Base-by-base conservation (phyloP, 345 rosid genomes). In the Lepidium aucheri region DNA sequence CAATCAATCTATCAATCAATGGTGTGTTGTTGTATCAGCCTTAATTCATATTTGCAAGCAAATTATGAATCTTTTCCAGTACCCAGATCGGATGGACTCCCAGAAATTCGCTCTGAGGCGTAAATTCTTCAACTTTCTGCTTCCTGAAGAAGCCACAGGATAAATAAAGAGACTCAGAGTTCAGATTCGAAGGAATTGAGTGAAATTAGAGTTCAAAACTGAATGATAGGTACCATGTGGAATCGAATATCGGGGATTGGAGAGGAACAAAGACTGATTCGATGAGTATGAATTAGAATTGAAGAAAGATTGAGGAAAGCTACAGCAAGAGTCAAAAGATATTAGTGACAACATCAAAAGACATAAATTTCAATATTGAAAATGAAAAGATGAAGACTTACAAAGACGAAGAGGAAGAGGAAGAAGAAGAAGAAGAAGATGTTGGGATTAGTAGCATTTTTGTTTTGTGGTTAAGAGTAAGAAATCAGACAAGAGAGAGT, bases 71-170 rank as follows among this genome's bases (percentile, higher is more conserved):
- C 69, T 67, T 72, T 55, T 1, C 3, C 0, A 61, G 24, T 74
- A 89, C 98, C 95, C 95, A 33, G 90, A 79, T 86, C 81, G 82
- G 33, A 91, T 83, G 56, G 85, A 82, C 30, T 89, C 89, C 98
- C 96, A 91, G 77, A 91, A 85, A 55, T 76, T 77, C n/a, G 85
- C 80, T 67, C 76, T 83, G 74, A 85, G 78, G 6, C 72, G 80
- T 33, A 79, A 77, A 77, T 74, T 71, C 81, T 76, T 83, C 50
- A 79, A 62, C 74, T 76, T 83, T 76, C 83, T 81, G 53, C 66
- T 84, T 39, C 72, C 96, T 91, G 91, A 65, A 63, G 81, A 61
- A 63, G 24, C 38, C 53, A 40, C 47, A 70, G 60, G 52, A 8
- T 32, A 47, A 63, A 63, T 20, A 62, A 18, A 34, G 15, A 62